phyloP scores from a whole-genome alignment of 1,284 basidiomycete species.

The Limonomyces culmigenus region DNA sequence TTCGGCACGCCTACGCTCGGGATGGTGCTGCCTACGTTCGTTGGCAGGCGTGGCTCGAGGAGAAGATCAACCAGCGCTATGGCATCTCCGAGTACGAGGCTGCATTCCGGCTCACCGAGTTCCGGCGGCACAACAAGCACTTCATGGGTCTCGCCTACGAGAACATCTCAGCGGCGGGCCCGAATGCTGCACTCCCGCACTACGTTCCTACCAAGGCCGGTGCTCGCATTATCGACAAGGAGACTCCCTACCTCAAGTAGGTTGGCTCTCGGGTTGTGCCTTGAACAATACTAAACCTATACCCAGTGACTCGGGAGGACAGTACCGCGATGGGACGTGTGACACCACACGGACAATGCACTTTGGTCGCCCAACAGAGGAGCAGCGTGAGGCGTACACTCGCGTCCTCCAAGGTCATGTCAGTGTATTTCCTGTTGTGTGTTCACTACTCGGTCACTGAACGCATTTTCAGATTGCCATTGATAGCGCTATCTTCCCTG shows the following conservation, averaged over 20 bases:
- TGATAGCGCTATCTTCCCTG: slow-evolving; percentile 77
- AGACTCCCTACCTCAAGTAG: slow-evolving; percentile 81
- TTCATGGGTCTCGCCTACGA: slow-evolving; percentile 88
- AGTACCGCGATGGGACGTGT: slow-evolving; percentile 83
- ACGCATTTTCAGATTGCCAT: slow-evolving; percentile 59
- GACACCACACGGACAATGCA: slow-evolving; percentile 86
- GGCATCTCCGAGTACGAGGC: slow-evolving; percentile 88
- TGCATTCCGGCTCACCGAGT: slow-evolving; percentile 68
- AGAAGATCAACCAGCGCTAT: slow-evolving; percentile 58
- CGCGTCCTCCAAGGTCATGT: slow-evolving; percentile 93
- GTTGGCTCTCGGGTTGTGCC: slow-evolving; percentile 12
- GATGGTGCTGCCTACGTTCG: slow-evolving; percentile 84
- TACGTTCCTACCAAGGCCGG: slow-evolving; percentile 68
- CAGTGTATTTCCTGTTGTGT: slow-evolving; percentile 17
- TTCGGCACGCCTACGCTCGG: slow-evolving; percentile 73
- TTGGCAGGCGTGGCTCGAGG: slow-evolving; percentile 86
- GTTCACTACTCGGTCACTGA: slow-evolving; percentile 5
- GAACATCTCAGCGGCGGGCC: slow-evolving; percentile 82
- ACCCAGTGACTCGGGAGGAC: slow-evolving; percentile 72
- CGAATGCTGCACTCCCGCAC: slow-evolving; percentile 89
- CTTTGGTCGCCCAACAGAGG: slow-evolving; percentile 68
- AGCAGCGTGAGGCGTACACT: slow-evolving; percentile 85
- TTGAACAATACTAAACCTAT: slow-evolving; percentile 5
- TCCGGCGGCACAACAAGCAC: slow-evolving; percentile 54
- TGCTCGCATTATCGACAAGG: slow-evolving; percentile 58